phyloP scores from a whole-genome alignment of 192 early-diverging fungal species.

The Chytriomyces confervae region DNA sequence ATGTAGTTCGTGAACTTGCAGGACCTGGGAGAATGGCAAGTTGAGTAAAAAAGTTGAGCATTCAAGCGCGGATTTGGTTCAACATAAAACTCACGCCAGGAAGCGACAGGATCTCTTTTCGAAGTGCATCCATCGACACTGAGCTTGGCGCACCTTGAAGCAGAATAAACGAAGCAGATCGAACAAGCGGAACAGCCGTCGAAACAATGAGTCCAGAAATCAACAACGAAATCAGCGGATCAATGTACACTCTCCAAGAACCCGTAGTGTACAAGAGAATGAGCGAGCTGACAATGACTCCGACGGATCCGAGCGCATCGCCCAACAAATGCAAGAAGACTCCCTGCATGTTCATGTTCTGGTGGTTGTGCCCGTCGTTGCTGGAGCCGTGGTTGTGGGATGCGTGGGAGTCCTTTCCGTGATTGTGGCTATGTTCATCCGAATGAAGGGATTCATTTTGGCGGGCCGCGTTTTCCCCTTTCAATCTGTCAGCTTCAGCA shows the following conservation, averaged over 20 bases:
- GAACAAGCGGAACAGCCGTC: conserved; percentile 67
- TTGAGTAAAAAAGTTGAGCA: too few species aligned
- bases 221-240: conserved; percentile 77
- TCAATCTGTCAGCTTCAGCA: neutral
- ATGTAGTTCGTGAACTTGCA: conserved; percentile 87
- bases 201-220: conserved; percentile 69
- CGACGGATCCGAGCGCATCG: conserved; percentile 86
- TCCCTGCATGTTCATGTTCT: conserved; percentile 70
- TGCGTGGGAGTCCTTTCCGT: too few species aligned
- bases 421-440: neutral
- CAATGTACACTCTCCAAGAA: conserved; percentile 80
- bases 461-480: too few species aligned
- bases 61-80: too few species aligned
- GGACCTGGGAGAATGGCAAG: too few species aligned
- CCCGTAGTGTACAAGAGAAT: conserved; percentile 72
- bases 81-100: conserved; percentile 34
- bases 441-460: too few species aligned
- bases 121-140: conserved; percentile 68
- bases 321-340: conserved; percentile 93
- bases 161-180: conserved; percentile 76
- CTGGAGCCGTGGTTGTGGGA: too few species aligned
- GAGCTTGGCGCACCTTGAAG: conserved; percentile 79
- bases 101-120: too few species aligned
- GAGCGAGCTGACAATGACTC: conserved; percentile 80
- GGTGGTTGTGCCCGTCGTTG: too few species aligned